phyloP scores from a whole-genome alignment of 495 filamentous ascomycete species.

The Astrocystis sublimbata region DNA sequence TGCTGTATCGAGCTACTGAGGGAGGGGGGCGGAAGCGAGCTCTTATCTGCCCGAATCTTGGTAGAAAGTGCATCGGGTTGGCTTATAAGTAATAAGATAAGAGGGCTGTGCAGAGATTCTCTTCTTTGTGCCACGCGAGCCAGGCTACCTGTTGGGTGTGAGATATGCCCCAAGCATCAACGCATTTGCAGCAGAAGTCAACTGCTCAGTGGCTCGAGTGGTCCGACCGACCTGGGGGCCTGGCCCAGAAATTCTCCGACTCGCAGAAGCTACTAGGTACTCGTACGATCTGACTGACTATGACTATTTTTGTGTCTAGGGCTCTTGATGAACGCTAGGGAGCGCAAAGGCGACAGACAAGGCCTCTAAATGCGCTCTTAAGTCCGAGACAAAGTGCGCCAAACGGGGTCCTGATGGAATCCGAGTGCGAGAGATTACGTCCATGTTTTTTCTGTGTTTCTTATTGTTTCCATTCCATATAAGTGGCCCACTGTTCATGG shows the following conservation, averaged over 20 bases:
- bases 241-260: neutral
- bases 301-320: no score
- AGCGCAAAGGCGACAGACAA: no score
- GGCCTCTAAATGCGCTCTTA: neutral
- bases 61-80: slow-evolving; percentile 14
- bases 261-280: neutral
- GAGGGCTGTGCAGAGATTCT: neutral
- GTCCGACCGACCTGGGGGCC: neutral
- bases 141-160: neutral
- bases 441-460: no score
- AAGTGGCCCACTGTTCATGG: no score
- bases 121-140: no score
- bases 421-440: neutral
- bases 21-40: slow-evolving; percentile 5
- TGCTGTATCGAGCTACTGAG: slow-evolving; percentile 18
- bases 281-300: no score
- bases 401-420: neutral
- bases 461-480: no score
- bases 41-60: slow-evolving; percentile 6
- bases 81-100: neutral
- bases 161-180: neutral
- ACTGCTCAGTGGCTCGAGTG: neutral
- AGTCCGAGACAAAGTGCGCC: neutral
- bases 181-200: neutral
- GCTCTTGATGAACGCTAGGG: no score